Percentiles rank a stretch among this genome's conserved stretches.
Conservation (phyloP, 805 yeast species). For the Wickerhamiella slavikovae region DNA sequence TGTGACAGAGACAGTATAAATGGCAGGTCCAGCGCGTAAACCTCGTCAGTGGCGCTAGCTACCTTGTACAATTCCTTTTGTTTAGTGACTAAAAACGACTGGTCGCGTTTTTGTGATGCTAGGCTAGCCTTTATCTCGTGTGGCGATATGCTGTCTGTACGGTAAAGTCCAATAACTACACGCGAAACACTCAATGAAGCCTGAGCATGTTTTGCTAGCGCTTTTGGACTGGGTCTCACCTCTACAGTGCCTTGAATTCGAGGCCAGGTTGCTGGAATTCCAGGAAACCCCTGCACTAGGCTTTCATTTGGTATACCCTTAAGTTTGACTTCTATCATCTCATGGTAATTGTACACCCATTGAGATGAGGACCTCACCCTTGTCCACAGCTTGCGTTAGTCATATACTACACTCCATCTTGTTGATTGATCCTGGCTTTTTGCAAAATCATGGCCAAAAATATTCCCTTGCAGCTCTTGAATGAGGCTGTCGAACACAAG, state of each 20-base stretch:
- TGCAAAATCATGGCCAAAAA: too few relatives aligned
- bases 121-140: constrained; percentile 18
- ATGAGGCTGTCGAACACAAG: constrained; percentile 77
- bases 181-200: constrained; percentile 10
- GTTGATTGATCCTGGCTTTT: too few relatives aligned
- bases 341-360: too few relatives aligned
- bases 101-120: constrained; percentile 15
- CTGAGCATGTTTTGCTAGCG: constrained; percentile 5
- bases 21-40: constrained; percentile 20
- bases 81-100: constrained; percentile 19
- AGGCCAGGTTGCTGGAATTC: constrained; percentile 24
- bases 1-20: constrained; percentile 19
- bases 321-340: constrained; percentile 9
- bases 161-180: constrained; percentile 19
- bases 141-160: constrained; percentile 20
- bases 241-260: constrained; percentile 22
- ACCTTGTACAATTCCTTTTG: constrained; percentile 10
- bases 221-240: constrained; percentile 11
- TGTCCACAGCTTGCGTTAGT: too few relatives aligned
- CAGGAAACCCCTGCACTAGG: constrained; percentile 23
- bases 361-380: too few relatives aligned
- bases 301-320: constrained; percentile 22
- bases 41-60: constrained; percentile 9
- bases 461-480: constrained; percentile 67
- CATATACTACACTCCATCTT: too few relatives aligned